Percentiles rank a stretch among this genome's conserved stretches.
phyloP scores from a whole-genome alignment of 345 rosid species.

The Aquilaria malaccensis region DNA sequence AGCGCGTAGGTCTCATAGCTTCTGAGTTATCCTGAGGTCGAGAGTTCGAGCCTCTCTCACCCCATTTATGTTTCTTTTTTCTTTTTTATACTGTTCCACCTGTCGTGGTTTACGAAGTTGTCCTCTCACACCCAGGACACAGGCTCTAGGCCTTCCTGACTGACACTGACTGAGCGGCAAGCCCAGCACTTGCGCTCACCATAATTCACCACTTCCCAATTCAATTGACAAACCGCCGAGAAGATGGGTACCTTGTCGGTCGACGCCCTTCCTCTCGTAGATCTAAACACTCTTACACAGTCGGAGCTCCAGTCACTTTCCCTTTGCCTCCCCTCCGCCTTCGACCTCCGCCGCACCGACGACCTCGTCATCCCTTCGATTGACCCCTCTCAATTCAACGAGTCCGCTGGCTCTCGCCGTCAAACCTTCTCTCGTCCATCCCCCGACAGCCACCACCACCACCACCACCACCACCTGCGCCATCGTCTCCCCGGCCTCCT shows the following conservation, averaged over 20 bases:
- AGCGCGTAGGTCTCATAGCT: conserved; percentile 98
- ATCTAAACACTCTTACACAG: conserved; percentile 47
- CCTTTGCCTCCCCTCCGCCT: conserved; percentile 32
- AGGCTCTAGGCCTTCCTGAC: too few species aligned
- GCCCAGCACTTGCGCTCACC: too few species aligned
- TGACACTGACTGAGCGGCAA: too few species aligned
- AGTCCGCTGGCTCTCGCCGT: conserved; percentile 65
- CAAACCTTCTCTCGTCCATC: conserved; percentile 60
- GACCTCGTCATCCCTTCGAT: conserved; percentile 32
- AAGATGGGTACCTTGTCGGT: conserved; percentile 4
- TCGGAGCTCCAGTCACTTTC: conserved; percentile 58
- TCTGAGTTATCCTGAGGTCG: conserved; percentile 88
- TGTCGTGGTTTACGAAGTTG: too few species aligned
- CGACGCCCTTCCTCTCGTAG: conserved; percentile 31
- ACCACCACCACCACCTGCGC: conserved; percentile 47
- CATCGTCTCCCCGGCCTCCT: conserved; percentile 52
- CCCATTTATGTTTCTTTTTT: conserved; percentile 27
- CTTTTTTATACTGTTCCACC: too few species aligned
- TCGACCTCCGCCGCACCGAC: conserved; percentile 22
- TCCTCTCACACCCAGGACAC: too few species aligned
- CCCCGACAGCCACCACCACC: conserved; percentile 20
- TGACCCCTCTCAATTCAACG: conserved; percentile 61
- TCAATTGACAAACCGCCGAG: too few species aligned
- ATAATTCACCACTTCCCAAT: too few species aligned
- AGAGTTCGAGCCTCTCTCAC: conserved; percentile 94